Evolutionary conservation across 768 basidiomycete species (phyloP), one percentile per base, ranked within the genome.

Genomic region (Chalciporus sphaerocephalus): DNA sequence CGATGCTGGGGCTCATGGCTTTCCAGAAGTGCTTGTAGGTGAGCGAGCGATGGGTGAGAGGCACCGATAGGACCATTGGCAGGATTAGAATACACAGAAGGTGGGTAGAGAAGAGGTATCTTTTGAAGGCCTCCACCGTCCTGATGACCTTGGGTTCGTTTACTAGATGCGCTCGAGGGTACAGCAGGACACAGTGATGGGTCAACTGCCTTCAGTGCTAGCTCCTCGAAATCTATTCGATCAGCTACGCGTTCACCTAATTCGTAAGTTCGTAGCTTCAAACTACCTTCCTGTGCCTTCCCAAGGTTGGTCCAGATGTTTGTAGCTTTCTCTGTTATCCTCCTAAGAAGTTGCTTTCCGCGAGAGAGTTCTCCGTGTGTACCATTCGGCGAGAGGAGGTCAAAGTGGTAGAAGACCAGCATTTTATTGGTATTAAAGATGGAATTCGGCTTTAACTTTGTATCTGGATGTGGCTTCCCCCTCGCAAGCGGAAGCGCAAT

Each of bases 201-300:
- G 55, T 90, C 83, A 24, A 92, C 67, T 24, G 77, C 74, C 62
- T 86, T 86, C 55, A 92, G 70, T 7, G 81, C 82, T 27, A 85
- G 71, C 61, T 92, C 88, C 63, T 91, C 89, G 53, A 89, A 90
- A 40, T 89, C 89, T 50, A 89, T 70, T 17, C 76, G 72, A 63
- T 89, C 84, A 17, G 83, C 71, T 2, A 88, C 61, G 17, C 77
- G 77, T 67, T 88, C 83, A 20, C 88, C 88, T 30, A 74, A 67
- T 51, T 75, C 66, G 58, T 80, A 85, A 11, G 78, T 68, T 61
- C 73, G 79, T 21, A 78, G 61, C 87, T 82, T 81, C 88, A 88
- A 91, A 42, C 75, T 79, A 17, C 77, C 79, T 44, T 81, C 67
- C 6, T 69, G 64, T 2, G 83, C 79, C 53, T 81, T 80, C 10